Base-by-base conservation (phyloP, 306 rosid genomes). In the Inga laurina region DNA sequence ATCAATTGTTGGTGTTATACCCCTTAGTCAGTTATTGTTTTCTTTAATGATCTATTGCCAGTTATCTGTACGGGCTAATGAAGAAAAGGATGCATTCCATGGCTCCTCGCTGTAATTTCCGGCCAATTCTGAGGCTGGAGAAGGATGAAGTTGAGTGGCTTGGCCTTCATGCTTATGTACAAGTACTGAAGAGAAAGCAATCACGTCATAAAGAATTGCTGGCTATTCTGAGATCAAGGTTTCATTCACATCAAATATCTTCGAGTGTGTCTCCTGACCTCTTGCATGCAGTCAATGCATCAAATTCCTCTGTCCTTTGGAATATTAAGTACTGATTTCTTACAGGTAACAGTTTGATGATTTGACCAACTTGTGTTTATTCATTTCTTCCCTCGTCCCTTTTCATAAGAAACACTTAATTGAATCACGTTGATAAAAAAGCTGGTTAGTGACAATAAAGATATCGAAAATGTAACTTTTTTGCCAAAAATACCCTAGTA, bases 61-160 rank as follows among this genome's bases (percentile, higher is more conserved):
- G 99, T 84, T 92, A 91, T 74, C 87, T 92, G 99, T 44, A 86
- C 68, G 15, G 7, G 62, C 88, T 90, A 84, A 89, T 95, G 77
- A 95, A 82, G 93, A 92, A 74, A 85, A 86, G 86, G 89, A 93
- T 91, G 93, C 79, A 46, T 66, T 89, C 90, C 52, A 66, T 80
- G 72, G 24, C 11, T 69, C 72, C 27, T 22, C 84, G 51, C 78
- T 84, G 82, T 39, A 82, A 88, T 41, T 62, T 89, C 69, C 83
- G 2, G 48, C 98, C 98, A 34, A 56, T 87, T 86, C 90, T 91
- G 15, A 81, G 76, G 59, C 66, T 95, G 82, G 87, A 87, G 75
- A 83, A 85, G 67, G 87, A 61, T 37, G 99, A 93, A 81, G 94
- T 95, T 48, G 93, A 89, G 81, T 93, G 99, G 98, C 94, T 93